These are phyloP conservation scores for Apiospora phragmitis DNA, from an alignment of 2,329 filamentous ascomycete genomes.

Conservation along the genomic window DNA sequence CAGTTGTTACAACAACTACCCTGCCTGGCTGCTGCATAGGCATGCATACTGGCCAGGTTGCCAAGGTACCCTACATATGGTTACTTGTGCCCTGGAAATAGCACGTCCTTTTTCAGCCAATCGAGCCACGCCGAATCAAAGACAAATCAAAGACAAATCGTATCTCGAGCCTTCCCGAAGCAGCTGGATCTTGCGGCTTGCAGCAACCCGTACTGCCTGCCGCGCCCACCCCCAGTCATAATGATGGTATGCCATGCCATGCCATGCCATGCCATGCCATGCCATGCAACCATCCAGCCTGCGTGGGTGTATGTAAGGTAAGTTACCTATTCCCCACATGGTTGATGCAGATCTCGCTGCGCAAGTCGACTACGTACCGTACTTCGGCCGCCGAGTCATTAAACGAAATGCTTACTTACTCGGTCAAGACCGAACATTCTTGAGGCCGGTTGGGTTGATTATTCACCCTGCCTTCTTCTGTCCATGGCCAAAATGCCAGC, in stretches of 20 bases:
- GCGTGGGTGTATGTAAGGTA: neutral
- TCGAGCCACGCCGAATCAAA: neutral
- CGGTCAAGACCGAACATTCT: neutral
- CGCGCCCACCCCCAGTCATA: neutral
- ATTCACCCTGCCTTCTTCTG: neutral
- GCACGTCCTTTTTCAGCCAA: neutral
- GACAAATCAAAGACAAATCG: conserved; percentile 2
- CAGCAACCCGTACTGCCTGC: neutral
- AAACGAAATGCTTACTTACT: conserved; percentile 5
- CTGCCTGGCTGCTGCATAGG: neutral
- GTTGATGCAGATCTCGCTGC: neutral
- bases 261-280: neutral
- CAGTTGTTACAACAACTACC: neutral
- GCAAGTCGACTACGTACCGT: neutral
- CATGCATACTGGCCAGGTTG: neutral
- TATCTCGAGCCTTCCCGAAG: neutral
- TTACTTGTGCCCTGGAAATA: neutral
- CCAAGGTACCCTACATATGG: neutral
- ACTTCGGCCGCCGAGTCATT: neutral
- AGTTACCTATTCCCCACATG: neutral
- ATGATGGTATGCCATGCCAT: neutral
- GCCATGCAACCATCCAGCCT: neutral
- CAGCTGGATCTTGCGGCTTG: conserved; percentile 6
- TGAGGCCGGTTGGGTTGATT: neutral
- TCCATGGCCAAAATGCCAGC: neutral